Percentiles rank a stretch among this genome's conserved stretches.
Conservation (phyloP, 2,329 filamentous ascomycete species). For the Cercospora brassicicola region DNA sequence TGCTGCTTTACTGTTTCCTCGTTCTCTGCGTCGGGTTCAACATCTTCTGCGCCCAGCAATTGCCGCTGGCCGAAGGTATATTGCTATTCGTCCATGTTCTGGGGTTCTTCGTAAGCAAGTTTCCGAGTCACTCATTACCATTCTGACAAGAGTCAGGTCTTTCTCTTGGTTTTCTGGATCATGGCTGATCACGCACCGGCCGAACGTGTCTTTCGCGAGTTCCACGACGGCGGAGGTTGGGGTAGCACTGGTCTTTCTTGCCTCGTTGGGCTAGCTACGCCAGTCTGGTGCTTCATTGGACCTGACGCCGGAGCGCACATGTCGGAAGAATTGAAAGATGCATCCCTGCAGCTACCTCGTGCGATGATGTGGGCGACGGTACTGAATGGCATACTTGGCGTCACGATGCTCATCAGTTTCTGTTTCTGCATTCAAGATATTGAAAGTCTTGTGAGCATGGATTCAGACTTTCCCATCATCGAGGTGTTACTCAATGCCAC, state of each 20-base stretch:
- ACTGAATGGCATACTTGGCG: constrained; percentile 39
- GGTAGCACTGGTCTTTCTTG: constrained; percentile 43
- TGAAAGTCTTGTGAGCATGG: constrained; percentile 29
- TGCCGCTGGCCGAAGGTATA: constrained; percentile 41
- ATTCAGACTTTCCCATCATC: constrained; percentile 35
- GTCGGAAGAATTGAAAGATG: constrained; percentile 41
- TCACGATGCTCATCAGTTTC: constrained; percentile 43
- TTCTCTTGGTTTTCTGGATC: constrained; percentile 44
- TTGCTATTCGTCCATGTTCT: constrained; percentile 45
- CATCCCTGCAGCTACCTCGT: constrained; percentile 45
- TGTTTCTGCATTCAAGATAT: constrained; percentile 38
- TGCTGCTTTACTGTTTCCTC: constrained; percentile 37
- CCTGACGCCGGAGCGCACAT: constrained; percentile 10
- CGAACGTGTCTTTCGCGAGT: constrained; percentile 38
- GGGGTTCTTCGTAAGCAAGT: constrained; percentile 42
- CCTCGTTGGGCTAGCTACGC: constrained; percentile 47
- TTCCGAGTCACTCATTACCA: neutral
- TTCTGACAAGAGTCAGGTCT: constrained; percentile 21
- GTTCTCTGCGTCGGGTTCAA: constrained; percentile 40
- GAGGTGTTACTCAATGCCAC: constrained; percentile 37
- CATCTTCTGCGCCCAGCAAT: constrained; percentile 38
- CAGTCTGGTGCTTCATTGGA: constrained; percentile 40
- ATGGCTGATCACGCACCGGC: constrained; percentile 36
- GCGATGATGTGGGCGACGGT: constrained; percentile 48
- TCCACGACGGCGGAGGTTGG: constrained; percentile 47